Evolutionary conservation across 768 basidiomycete genomes (phyloP).

Genomic region (Boletus fagicola): DNA sequence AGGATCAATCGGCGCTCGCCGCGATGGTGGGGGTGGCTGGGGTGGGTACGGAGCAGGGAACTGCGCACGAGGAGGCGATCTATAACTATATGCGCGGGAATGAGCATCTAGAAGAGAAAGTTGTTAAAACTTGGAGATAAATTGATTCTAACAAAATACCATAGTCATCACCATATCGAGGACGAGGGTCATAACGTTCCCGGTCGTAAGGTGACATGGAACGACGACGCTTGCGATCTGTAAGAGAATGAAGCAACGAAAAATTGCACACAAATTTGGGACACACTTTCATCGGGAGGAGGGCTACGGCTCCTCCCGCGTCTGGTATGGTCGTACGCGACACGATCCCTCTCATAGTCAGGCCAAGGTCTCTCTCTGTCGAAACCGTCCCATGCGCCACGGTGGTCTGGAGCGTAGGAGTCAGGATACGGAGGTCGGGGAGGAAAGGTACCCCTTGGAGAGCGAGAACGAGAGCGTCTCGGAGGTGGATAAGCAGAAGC

Average conservation of each 20-base stretch:
- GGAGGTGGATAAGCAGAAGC: constrained; percentile 66
- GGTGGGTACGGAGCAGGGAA: constrained; percentile 37
- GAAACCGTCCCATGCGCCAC: constrained; percentile 66
- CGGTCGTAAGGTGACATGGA: constrained; percentile 75
- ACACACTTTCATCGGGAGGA: constrained; percentile 61
- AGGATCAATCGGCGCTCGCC: constrained; percentile 73
- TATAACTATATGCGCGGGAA: constrained; percentile 61
- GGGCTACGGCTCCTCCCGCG: constrained; percentile 80
- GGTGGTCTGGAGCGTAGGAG: constrained; percentile 55
- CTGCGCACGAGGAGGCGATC: constrained; percentile 63
- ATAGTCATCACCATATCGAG: constrained; percentile 78
- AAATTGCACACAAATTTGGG: not conserved
- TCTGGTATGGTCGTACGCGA: constrained; percentile 62
- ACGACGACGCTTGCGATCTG: constrained; percentile 74
- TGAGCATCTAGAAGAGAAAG: constrained; percentile 50
- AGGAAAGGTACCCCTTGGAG: constrained; percentile 55
- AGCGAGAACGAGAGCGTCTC: constrained; percentile 82
- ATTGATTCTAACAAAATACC: constrained; percentile 46
- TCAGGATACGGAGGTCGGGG: constrained; percentile 58
- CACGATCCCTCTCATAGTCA: constrained; percentile 67
- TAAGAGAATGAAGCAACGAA: constrained; percentile 18
- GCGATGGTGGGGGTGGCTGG: constrained; percentile 44
- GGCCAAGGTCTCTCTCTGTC: constrained; percentile 70
- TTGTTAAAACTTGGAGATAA: constrained; percentile 6
- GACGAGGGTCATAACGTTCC: constrained; percentile 79